A percentile compares a stretch with the other conserved stretches of the same genome.
phyloP scores from a whole-genome alignment of 2,329 filamentous ascomycete genomes.

The Paraconiothyrium sp. region DNA sequence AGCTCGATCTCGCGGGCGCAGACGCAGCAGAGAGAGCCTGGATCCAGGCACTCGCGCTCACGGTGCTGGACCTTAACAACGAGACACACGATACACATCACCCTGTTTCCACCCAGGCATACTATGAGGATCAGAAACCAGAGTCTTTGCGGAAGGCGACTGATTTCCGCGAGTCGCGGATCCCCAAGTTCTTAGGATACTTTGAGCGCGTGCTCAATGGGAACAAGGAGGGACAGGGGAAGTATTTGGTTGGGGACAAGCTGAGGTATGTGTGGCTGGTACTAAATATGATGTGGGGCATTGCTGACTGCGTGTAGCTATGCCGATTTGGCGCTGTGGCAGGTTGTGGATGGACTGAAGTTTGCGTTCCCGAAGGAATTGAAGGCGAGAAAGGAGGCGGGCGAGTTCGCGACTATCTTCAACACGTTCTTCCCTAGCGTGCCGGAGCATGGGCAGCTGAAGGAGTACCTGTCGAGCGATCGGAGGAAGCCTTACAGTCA shows the following conservation, averaged over 20 bases:
- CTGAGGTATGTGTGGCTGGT: slow-evolving; percentile 54
- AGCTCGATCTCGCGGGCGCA: slow-evolving; percentile 65
- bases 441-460: slow-evolving; percentile 70
- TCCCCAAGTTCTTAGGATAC: slow-evolving; percentile 78
- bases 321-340: slow-evolving; percentile 78
- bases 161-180: slow-evolving; percentile 67
- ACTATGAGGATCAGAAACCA: slow-evolving; percentile 79
- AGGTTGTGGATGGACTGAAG: slow-evolving; percentile 65
- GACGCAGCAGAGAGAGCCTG: slow-evolving; percentile 63
- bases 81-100: slow-evolving; percentile 82
- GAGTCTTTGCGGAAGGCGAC: slow-evolving; percentile 68
- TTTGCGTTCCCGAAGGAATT: slow-evolving; percentile 77
- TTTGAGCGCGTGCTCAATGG: slow-evolving; percentile 72
- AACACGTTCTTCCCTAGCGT: slow-evolving; percentile 69
- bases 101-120: slow-evolving; percentile 66
- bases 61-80: slow-evolving; percentile 75
- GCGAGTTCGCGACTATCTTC: slow-evolving; percentile 69
- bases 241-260: slow-evolving; percentile 71
- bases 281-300: neutral
- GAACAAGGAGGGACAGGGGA: slow-evolving; percentile 65
- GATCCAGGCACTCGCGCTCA: slow-evolving; percentile 72
- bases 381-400: slow-evolving; percentile 58
- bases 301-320: slow-evolving; percentile 54
- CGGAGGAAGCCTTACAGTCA: slow-evolving; percentile 68
- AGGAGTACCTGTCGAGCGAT: slow-evolving; percentile 73